Evolutionary conservation across 352 stramenopile genomes (phyloP).

Genomic region (Phytophthora lateralis): DNA sequence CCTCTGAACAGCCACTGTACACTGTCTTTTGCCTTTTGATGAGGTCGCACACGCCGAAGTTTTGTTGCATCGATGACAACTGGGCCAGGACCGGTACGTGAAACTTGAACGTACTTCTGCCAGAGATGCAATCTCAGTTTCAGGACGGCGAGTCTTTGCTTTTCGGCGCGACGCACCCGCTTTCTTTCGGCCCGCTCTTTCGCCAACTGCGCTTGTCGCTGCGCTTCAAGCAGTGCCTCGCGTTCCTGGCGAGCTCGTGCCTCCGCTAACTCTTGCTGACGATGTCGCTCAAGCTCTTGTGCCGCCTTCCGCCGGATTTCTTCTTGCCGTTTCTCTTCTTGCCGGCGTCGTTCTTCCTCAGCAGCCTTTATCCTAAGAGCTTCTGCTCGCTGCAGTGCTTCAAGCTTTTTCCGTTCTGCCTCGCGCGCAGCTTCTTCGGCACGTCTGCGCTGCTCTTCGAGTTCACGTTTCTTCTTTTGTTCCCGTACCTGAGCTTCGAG

Average conservation of each 20-base stretch:
- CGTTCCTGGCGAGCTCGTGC: conserved; percentile 43
- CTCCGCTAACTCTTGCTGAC: conserved; percentile 49
- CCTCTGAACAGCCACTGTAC: conserved; percentile 53
- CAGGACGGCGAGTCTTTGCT: conserved; percentile 58
- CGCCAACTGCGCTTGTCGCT: conserved; percentile 53
- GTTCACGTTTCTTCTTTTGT: conserved; percentile 47
- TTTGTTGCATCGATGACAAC: conserved; percentile 48
- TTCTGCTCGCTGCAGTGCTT: conserved; percentile 29
- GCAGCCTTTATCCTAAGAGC: conserved; percentile 35
- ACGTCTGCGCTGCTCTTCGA: conserved; percentile 45
- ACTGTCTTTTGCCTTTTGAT: conserved; percentile 52
- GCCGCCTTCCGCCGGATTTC: conserved; percentile 39
- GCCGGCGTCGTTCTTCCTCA: conserved; percentile 48
- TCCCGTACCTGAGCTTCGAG: conserved; percentile 40
- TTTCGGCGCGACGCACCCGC: conserved; percentile 36
- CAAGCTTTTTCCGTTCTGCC: conserved; percentile 36
- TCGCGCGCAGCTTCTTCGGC: conserved; percentile 44
- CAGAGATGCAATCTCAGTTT: conserved; percentile 66
- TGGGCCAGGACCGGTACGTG: conserved; percentile 44
- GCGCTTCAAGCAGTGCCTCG: conserved; percentile 52
- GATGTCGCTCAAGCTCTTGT: conserved; percentile 47
- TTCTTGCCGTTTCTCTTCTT: conserved; percentile 44
- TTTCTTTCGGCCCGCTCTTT: conserved; percentile 47
- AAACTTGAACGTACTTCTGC: conserved; percentile 66
- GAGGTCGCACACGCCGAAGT: conserved; percentile 34